Conservation (phyloP, 192 early-diverging fungal species). For the Umbelopsis sp. region DNA sequence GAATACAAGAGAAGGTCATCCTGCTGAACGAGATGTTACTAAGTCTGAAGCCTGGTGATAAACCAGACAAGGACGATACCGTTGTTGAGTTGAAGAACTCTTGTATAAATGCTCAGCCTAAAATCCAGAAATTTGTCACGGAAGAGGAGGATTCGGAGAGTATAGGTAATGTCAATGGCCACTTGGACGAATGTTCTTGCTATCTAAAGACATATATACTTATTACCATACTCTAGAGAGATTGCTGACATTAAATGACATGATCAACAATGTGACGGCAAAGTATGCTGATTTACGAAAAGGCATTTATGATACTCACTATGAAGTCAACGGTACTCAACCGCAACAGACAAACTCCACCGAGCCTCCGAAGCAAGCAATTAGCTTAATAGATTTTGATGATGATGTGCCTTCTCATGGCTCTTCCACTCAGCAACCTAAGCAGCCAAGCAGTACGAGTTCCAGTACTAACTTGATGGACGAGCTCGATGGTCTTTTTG, state of each 20-base stretch:
- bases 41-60: constrained; percentile 61
- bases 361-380: constrained; percentile 34
- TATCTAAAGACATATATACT: not conserved
- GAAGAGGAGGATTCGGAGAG: constrained; percentile 75
- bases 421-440: not conserved
- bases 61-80: constrained; percentile 48
- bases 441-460: constrained; percentile 12
- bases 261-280: constrained; percentile 76
- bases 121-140: constrained; percentile 73
- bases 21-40: constrained; percentile 83
- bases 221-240: constrained; percentile 48
- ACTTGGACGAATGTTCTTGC: not conserved
- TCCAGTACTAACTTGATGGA: constrained; percentile 25
- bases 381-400: constrained; percentile 49
- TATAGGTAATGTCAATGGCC: constrained; percentile 55
- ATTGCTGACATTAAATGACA: constrained; percentile 71
- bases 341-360: constrained; percentile 16
- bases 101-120: constrained; percentile 69
- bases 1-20: constrained; percentile 73
- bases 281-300: constrained; percentile 65
- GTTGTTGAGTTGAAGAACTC: constrained; percentile 61
- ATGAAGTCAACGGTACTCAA: constrained; percentile 28
- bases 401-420: constrained; percentile 30
- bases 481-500: constrained; percentile 30
- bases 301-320: constrained; percentile 46